Percentiles rank a stretch among this genome's conserved stretches.
These are phyloP conservation scores for Eimeria necatrix DNA, from an alignment of 169 alveolate genomes.

Conservation along the genomic window DNA sequence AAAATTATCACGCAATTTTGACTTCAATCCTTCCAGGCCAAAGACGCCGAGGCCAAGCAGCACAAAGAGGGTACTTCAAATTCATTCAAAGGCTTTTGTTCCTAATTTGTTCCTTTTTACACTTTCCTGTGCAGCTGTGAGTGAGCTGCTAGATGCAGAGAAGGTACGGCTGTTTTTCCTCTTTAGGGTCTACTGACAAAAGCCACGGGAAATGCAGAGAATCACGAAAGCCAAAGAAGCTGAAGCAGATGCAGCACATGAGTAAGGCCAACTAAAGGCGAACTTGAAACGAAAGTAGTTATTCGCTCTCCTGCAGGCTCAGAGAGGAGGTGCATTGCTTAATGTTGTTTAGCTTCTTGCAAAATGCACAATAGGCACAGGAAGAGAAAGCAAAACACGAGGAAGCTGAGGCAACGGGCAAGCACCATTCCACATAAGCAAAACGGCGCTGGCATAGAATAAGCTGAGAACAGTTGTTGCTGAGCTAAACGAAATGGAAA, in stretches of 20 bases:
- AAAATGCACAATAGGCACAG: neutral
- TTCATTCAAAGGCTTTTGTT: neutral
- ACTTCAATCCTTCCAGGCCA: neutral
- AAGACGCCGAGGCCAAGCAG: slow-evolving; percentile 60
- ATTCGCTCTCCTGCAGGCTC: neutral
- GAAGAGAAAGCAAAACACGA: slow-evolving; percentile 61
- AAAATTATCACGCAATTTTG: no score
- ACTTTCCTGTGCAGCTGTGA: neutral
- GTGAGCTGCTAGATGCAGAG: slow-evolving; percentile 57
- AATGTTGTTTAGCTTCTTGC: neutral
- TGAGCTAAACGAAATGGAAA: slow-evolving; percentile 32
- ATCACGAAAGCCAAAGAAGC: slow-evolving; percentile 57
- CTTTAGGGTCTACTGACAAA: neutral
- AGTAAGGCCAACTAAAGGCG: neutral
- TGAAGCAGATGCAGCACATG: slow-evolving; percentile 60
- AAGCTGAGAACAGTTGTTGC: slow-evolving; percentile 15
- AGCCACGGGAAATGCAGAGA: neutral
- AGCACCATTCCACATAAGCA: neutral
- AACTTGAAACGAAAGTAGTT: neutral
- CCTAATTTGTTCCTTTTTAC: neutral
- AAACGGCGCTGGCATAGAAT: neutral
- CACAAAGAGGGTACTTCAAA: slow-evolving; percentile 44
- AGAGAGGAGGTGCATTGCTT: slow-evolving; percentile 52
- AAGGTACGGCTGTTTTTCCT: neutral
- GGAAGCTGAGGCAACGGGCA: slow-evolving; percentile 51